Evolutionary conservation across 2,329 filamentous ascomycete species (phyloP), one percentile per base, ranked within the genome.

Genomic region (Botryotinia calthae): DNA sequence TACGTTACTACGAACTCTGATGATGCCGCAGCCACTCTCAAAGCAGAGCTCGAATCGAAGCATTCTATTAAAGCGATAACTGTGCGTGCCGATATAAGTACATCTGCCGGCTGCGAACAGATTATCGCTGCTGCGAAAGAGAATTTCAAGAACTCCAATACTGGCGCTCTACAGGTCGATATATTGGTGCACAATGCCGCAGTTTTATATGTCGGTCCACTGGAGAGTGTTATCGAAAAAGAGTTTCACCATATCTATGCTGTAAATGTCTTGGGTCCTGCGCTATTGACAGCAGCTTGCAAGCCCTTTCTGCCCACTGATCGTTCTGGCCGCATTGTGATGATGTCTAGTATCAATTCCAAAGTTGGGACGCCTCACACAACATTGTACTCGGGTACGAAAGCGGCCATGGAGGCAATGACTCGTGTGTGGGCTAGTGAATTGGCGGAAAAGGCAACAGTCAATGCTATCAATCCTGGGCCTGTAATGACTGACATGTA

Each of bases 181-280:
- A 93, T 96, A 73, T 84, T 97, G 73, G 85, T 97, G 84, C 95
- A 97, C 87, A 96, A 95, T 81, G 93, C 94, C 31, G 93, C 92
- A 71, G 82, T 89, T 16, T 84, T 87, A 51, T 83, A 88, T 59
- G 94, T 95, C 82, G 87, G 90, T 78, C 81, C 84, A 46, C 82
- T 91, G 28, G 86, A 88, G 69, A 86, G 90, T 54, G 87, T 93
- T 74, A 86, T 86, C 8, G 78, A 84, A 7, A 85, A 85, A 14
- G 87, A 93, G 79, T 96, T 95, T 83, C 85, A 89, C 63, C 83
- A 86, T 74, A 89, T 91, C 69, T 96, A 93, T 84, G 87, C 88
- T 72, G 86, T 95, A 82, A 97, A 97, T 79, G 93, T 96, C 28
- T 87, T 93, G 22, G 93, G 91, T 0, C 93, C 93, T 1, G 83